These are phyloP conservation scores for Hirsutella minnesotensis DNA, from an alignment of 2,329 filamentous ascomycete species.

Conservation along the genomic window DNA sequence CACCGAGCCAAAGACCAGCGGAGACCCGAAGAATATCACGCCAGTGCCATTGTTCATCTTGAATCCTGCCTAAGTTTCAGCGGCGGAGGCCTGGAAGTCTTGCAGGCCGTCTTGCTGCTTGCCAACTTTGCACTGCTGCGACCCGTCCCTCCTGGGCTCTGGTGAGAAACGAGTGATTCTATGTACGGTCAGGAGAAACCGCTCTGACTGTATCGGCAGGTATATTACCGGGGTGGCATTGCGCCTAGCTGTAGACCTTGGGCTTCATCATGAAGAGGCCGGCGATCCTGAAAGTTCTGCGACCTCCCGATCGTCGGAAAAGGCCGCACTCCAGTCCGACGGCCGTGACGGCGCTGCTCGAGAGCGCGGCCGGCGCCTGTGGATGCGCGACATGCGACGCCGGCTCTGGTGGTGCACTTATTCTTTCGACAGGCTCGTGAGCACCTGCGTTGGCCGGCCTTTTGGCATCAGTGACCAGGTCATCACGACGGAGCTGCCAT, in stretches of 20 bases:
- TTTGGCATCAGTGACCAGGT: slow-evolving; percentile 95
- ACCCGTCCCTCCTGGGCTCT: slow-evolving; percentile 84
- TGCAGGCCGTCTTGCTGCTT: slow-evolving; percentile 84
- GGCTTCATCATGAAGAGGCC: slow-evolving; percentile 85
- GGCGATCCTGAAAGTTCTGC: slow-evolving; percentile 41
- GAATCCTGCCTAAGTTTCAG: slow-evolving; percentile 77
- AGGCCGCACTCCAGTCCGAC: slow-evolving; percentile 7
- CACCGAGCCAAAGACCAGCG: slow-evolving; percentile 31
- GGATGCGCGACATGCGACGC: slow-evolving; percentile 73
- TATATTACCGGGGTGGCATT: slow-evolving; percentile 94
- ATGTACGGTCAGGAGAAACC: not conserved
- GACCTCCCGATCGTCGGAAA: slow-evolving; percentile 11
- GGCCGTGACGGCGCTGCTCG: slow-evolving; percentile 18
- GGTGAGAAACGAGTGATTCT: slow-evolving; percentile 32
- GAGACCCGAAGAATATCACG: slow-evolving; percentile 92
- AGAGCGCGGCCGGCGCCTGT: slow-evolving; percentile 61
- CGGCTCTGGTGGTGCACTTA: slow-evolving; percentile 97
- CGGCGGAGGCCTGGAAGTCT: slow-evolving; percentile 80
- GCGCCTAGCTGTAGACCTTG: slow-evolving; percentile 79
- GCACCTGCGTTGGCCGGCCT: slow-evolving; percentile 82
- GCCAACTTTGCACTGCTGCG: slow-evolving; percentile 85
- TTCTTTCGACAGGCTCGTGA: slow-evolving; percentile 86
- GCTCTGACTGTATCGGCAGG: slow-evolving; percentile 18
- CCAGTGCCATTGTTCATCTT: slow-evolving; percentile 83
- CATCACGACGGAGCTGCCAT: slow-evolving; percentile 91